Evolutionary conservation across 257 asterid genomes (phyloP).

Genomic region (Asclepias syriaca): DNA sequence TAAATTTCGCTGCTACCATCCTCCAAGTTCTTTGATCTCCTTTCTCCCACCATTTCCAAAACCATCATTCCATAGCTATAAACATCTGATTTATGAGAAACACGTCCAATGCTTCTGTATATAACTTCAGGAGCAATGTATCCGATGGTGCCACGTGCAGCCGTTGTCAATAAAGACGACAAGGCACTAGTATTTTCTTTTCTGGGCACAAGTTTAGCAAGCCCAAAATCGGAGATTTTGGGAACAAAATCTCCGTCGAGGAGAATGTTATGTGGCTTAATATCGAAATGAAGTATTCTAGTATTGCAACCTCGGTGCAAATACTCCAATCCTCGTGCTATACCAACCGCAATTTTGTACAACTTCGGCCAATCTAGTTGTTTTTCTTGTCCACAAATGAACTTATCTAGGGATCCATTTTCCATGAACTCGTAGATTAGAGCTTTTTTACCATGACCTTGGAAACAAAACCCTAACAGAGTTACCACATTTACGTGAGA

Average conservation of each 20-base stretch:
- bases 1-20: conserved; percentile 15
- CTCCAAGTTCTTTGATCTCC: conserved; percentile 10
- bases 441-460: conserved; percentile 4
- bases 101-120: conserved; percentile 28
- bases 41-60: conserved; percentile 35
- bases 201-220: conserved; percentile 23
- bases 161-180: conserved; percentile 3
- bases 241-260: conserved; percentile 27
- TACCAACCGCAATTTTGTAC: conserved; percentile 25
- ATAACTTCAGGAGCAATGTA: conserved; percentile 37
- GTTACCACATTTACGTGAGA: no score
- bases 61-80: conserved; percentile 40
- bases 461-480: no score
- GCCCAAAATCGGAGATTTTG: conserved; percentile 34
- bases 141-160: conserved; percentile 37
- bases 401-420: conserved; percentile 30
- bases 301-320: conserved; percentile 32
- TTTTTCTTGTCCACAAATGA: neutral
- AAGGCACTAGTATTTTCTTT: conserved; percentile 24
- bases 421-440: conserved; percentile 42
- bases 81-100: conserved; percentile 36
- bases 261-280: conserved; percentile 37
- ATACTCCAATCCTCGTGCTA: conserved; percentile 37
- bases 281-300: conserved; percentile 26
- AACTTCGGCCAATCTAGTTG: conserved; percentile 19